Conservation (phyloP, 2,329 filamentous ascomycete genomes). For the Verticillium tricorpus region DNA sequence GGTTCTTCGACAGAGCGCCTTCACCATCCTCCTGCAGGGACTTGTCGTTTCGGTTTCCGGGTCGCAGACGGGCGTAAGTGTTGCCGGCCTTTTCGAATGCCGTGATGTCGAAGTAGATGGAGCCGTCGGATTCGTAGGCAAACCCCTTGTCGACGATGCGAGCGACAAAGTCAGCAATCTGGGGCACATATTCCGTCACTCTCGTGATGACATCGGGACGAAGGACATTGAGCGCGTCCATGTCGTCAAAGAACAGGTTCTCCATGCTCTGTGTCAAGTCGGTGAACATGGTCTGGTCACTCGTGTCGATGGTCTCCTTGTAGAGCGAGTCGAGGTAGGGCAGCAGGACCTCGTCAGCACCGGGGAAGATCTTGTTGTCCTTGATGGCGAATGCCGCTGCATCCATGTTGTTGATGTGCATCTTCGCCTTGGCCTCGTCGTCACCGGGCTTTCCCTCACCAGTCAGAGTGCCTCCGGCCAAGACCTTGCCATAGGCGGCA, state of each 20-base stretch:
- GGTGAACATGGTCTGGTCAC: constrained; percentile 72
- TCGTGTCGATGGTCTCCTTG: constrained; percentile 57
- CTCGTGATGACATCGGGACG: constrained; percentile 77
- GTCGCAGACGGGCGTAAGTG: constrained; percentile 78
- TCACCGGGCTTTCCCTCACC: constrained; percentile 63
- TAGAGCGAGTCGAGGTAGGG: constrained; percentile 75
- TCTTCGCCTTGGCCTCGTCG: constrained; percentile 81
- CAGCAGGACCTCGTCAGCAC: constrained; percentile 64
- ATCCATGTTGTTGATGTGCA: constrained; percentile 70
- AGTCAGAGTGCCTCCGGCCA: constrained; percentile 50
- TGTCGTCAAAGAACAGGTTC: constrained; percentile 81
- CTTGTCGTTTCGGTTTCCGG: constrained; percentile 80
- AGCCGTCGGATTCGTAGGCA: constrained; percentile 76
- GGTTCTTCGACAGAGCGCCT: constrained; percentile 65
- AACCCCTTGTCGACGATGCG: constrained; percentile 81
- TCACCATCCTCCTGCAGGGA: constrained; percentile 84
- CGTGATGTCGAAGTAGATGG: constrained; percentile 89
- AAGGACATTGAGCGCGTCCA: constrained; percentile 80
- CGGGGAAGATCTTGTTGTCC: constrained; percentile 46
- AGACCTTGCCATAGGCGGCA: constrained; percentile 47
- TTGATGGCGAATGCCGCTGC: constrained; percentile 45
- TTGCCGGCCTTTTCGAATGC: constrained; percentile 83
- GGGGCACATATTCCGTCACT: constrained; percentile 87
- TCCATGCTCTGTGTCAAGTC: constrained; percentile 84
- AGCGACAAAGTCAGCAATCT: constrained; percentile 83